These are phyloP conservation scores for Camelina laxa DNA, from an alignment of 345 rosid species.

Conservation along the genomic window DNA sequence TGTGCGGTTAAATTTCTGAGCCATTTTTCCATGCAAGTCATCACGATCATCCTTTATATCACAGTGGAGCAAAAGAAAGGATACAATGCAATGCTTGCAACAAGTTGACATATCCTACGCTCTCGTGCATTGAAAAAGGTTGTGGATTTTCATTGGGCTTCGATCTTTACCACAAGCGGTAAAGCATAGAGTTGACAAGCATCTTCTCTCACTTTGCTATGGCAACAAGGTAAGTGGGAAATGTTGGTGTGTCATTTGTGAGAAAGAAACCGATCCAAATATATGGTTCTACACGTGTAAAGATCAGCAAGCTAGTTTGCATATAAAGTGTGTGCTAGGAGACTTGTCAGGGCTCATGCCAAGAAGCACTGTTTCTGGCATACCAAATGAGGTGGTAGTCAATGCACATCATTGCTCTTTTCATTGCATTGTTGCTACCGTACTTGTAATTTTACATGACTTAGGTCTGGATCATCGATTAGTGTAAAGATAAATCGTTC, in stretches of 20 bases:
- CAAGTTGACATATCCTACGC: neutral
- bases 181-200: conserved; percentile 6
- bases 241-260: neutral
- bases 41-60: neutral
- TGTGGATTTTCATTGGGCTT: neutral
- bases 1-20: neutral
- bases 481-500: no score
- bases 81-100: neutral
- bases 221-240: neutral
- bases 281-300: neutral
- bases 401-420: neutral
- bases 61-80: neutral
- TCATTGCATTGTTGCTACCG: no score
- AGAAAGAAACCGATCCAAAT: neutral
- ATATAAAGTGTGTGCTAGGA: neutral
- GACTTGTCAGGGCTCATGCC: neutral
- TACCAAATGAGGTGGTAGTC: neutral
- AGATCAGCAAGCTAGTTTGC: conserved; percentile 1
- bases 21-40: conserved; percentile 7
- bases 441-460: no score
- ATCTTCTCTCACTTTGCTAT: neutral
- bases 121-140: neutral
- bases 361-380: neutral
- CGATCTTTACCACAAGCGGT: neutral
- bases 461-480: no score